Conservation (phyloP, 805 yeast species). For the Starmera caribaea region DNA sequence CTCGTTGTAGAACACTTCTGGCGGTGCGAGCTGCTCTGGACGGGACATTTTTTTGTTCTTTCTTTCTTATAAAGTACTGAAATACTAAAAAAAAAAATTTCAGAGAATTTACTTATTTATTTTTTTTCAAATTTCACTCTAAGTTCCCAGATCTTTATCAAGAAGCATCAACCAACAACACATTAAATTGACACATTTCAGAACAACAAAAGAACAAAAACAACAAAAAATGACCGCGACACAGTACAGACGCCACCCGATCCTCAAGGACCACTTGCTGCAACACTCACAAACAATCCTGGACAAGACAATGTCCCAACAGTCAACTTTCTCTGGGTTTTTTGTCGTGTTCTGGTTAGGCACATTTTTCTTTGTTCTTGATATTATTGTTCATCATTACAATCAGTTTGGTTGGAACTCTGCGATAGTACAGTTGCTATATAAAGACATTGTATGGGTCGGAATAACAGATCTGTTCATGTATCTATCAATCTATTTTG, state of each 20-base stretch:
- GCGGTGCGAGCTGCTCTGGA: conserved; percentile 95
- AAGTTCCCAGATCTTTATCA: too few species aligned
- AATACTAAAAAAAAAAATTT: not conserved
- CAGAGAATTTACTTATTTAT: too few species aligned
- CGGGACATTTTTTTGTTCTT: conserved; percentile 57
- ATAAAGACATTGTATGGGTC: conserved; percentile 52
- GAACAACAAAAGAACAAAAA: too few species aligned
- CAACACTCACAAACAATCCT: conserved; percentile 9
- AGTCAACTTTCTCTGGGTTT: conserved; percentile 54
- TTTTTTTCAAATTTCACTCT: too few species aligned
- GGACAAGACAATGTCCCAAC: conserved; percentile 6
- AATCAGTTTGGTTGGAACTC: conserved; percentile 37
- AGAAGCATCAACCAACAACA: too few species aligned
- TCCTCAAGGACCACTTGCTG: too few species aligned
- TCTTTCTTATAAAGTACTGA: not conserved
- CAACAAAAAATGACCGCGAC: too few species aligned
- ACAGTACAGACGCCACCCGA: too few species aligned
- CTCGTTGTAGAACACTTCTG: conserved; percentile 91
- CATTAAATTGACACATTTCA: too few species aligned
- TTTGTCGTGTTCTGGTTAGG: conserved; percentile 74
- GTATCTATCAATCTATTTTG: conserved; percentile 60
- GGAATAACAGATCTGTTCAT: conserved; percentile 66
- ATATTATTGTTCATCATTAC: conserved; percentile 45
- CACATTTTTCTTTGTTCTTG: conserved; percentile 43
- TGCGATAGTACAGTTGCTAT: conserved; percentile 47